phyloP scores from a whole-genome alignment of 2,329 filamentous ascomycete species.

The Pseudogymnoascus sp. region DNA sequence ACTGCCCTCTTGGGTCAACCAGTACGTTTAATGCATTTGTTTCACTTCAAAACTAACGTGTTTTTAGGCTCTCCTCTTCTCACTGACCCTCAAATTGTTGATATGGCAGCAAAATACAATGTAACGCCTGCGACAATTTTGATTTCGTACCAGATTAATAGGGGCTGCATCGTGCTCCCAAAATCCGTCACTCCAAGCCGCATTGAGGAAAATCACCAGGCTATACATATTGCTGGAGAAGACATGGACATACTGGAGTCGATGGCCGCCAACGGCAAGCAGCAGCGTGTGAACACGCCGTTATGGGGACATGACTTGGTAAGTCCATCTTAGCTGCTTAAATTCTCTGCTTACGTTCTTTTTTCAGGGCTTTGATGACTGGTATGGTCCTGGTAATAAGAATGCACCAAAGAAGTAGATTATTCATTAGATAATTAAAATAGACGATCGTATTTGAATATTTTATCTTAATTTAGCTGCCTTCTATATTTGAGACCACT shows the following conservation, averaged over 20 bases:
- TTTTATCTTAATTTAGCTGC: background rate
- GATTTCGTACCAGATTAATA: constrained; percentile 45
- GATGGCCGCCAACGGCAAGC: constrained; percentile 28
- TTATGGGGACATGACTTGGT: constrained; percentile 28
- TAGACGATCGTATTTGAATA: background rate
- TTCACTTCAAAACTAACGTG: background rate
- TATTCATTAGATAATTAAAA: background rate
- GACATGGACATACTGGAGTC: constrained; percentile 24
- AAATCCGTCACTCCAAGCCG: constrained; percentile 46
- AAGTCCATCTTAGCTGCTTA: background rate
- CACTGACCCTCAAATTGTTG: constrained; percentile 10
- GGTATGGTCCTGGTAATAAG: constrained; percentile 16
- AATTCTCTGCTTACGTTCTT: background rate
- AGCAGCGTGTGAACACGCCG: constrained; percentile 30
- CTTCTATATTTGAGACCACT: background rate
- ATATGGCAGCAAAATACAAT: constrained; percentile 41
- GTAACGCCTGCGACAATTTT: constrained; percentile 45
- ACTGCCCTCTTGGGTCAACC: constrained; percentile 49
- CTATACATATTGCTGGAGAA: constrained; percentile 13
- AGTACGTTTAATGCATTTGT: background rate
- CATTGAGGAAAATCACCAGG: constrained; percentile 37
- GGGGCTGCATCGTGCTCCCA: constrained; percentile 45
- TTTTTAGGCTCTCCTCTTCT: constrained; percentile 11
- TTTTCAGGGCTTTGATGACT: constrained; percentile 22
- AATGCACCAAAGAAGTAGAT: background rate